Conservation (phyloP, 208 protist species). For the Tetramitus jugosus region DNA sequence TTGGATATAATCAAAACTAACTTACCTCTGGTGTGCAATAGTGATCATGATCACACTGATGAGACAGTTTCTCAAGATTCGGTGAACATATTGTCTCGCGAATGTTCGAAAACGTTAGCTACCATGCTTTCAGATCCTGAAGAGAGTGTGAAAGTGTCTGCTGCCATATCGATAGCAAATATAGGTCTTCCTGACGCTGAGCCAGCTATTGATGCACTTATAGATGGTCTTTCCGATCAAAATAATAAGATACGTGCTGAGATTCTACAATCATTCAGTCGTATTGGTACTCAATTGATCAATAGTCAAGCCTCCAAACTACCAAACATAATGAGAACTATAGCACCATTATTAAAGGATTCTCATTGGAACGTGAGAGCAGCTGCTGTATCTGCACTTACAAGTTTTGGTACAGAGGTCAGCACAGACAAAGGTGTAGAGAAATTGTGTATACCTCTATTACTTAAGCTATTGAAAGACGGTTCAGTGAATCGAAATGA, state of each 20-base stretch:
- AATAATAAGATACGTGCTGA: not conserved
- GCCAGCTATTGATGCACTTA: not conserved
- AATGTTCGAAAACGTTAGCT: too few species aligned
- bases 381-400: not conserved
- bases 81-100: too few species aligned
- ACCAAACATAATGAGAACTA: not conserved
- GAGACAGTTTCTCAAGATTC: too few species aligned
- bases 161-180: not conserved
- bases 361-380: constrained; percentile 9
- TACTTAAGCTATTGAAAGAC: not conserved
- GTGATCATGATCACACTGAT: too few species aligned
- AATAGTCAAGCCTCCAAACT: too few species aligned
- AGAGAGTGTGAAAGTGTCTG: not conserved
- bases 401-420: not conserved
- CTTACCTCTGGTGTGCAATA: too few species aligned
- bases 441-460: not conserved
- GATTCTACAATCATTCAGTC: not conserved
- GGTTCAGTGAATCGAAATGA: constrained; percentile 1
- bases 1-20: too few species aligned
- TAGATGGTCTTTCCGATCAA: not conserved
- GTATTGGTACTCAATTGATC: not conserved
- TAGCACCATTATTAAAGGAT: constrained; percentile 10
- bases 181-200: not conserved
- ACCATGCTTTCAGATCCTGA: too few species aligned
- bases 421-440: not conserved